Evolutionary conservation across 192 early-diverging fungal species (phyloP).

Genomic region (Coemansia pectinata): DNA sequence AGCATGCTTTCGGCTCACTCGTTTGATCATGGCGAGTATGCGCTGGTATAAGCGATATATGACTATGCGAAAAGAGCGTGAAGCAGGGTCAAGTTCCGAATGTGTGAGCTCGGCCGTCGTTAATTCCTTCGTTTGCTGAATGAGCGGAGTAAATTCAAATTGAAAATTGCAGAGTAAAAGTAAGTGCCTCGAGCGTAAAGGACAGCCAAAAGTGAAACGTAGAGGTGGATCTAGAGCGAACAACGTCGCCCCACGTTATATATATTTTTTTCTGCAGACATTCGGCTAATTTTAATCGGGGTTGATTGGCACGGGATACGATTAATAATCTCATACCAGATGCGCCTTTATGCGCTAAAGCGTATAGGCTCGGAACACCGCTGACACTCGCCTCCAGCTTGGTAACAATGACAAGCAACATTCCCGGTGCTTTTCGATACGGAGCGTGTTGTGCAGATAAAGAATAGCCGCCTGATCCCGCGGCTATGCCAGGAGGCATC

Average conservation of each 20-base stretch:
- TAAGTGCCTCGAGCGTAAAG: not conserved
- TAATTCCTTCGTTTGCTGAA: not conserved
- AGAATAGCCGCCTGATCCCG: not conserved
- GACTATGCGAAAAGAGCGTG: not conserved
- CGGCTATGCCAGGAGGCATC: not conserved
- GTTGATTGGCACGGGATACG: not conserved
- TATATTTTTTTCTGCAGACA: not conserved
- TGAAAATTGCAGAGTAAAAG: not conserved
- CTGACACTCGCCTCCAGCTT: not conserved
- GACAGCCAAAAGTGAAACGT: not conserved
- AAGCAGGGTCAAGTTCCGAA: not conserved
- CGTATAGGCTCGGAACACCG: not conserved
- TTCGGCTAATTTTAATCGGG: not conserved
- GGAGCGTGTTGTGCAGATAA: not conserved
- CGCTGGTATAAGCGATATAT: not conserved
- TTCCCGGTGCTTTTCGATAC: not conserved
- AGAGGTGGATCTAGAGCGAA: not conserved
- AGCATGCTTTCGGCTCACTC: not conserved
- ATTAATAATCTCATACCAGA: not conserved
- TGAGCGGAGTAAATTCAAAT: not conserved
- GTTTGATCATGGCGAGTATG: constrained; percentile 3
- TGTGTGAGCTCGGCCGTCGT: not conserved
- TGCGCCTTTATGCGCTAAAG: not conserved
- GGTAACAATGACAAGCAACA: not conserved
- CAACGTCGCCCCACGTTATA: not conserved